Evolutionary conservation across 371 early-diverging fungal species (phyloP).

Genomic region (Batkoa obscura): DNA sequence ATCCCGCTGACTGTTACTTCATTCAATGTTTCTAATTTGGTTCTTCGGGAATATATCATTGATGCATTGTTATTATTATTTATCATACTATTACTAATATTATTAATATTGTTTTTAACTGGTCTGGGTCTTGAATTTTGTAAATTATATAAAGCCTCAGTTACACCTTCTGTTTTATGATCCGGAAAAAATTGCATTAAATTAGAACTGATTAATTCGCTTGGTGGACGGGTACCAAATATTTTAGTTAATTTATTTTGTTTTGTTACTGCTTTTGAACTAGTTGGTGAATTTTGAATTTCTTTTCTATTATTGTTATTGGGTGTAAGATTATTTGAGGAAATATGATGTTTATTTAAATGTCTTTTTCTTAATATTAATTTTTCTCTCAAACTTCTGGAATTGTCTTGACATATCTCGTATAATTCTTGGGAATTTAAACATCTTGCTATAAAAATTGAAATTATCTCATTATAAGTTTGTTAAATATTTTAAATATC

Average conservation of each 20-base stretch:
- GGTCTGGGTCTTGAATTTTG: neutral
- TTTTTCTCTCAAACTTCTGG: conserved; percentile 49
- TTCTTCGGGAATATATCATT: neutral
- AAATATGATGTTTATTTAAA: too few relatives aligned
- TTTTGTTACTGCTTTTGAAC: conserved; percentile 8
- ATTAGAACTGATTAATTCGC: conserved; percentile 71
- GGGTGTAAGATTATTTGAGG: conserved; percentile 34
- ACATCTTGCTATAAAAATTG: conserved; percentile 20
- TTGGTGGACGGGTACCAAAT: conserved; percentile 87
- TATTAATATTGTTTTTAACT: neutral
- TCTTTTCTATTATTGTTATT: conserved; percentile 27
- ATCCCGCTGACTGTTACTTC: neutral
- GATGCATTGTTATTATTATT: neutral
- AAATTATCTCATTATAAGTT: too few relatives aligned
- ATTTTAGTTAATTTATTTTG: conserved; percentile 17
- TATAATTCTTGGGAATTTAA: conserved; percentile 46
- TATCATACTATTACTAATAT: neutral
- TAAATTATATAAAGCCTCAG: neutral
- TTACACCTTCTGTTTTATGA: neutral
- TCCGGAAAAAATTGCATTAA: conserved; percentile 67
- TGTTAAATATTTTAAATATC: neutral
- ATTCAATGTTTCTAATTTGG: neutral
- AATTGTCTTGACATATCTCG: conserved; percentile 42
- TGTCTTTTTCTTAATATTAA: conserved; percentile 56
- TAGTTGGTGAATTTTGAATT: conserved; percentile 2